Conservation (phyloP, 352 stramenopile species). For the Globisporangium canariense region DNA sequence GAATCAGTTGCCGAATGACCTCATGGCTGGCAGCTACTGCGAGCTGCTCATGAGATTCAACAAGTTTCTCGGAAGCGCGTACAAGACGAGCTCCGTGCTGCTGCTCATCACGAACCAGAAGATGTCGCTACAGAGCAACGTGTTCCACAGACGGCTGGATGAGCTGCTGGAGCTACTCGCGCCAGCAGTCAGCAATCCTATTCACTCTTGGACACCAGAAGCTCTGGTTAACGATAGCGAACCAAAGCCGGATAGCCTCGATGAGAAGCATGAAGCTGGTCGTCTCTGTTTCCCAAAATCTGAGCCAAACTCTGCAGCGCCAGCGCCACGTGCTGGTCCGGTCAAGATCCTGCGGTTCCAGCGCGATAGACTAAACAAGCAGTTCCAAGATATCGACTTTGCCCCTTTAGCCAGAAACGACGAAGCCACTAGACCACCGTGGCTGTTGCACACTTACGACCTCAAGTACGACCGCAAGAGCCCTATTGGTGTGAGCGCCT, state of each 20-base stretch:
- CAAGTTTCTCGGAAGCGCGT: background rate
- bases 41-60: constrained; percentile 2
- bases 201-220: background rate
- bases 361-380: background rate
- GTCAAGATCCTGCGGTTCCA: background rate
- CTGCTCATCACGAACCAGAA: constrained; percentile 1
- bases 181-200: background rate
- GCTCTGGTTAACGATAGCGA: too few species aligned
- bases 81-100: background rate
- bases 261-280: background rate
- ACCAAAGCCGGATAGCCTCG: too few species aligned
- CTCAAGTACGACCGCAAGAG: background rate
- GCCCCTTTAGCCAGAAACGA: background rate
- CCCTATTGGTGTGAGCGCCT: background rate
- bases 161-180: constrained; percentile 2
- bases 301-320: background rate
- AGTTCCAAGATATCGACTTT: background rate
- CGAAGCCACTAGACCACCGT: background rate
- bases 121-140: background rate
- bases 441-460: background rate
- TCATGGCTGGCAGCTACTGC: background rate
- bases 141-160: background rate
- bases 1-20: background rate
- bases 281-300: background rate
- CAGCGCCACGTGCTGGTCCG: background rate